Percentiles rank a stretch among this genome's conserved stretches.
Evolutionary conservation across 306 rosid species (phyloP).

Genomic region (Vicia sativa): DNA sequence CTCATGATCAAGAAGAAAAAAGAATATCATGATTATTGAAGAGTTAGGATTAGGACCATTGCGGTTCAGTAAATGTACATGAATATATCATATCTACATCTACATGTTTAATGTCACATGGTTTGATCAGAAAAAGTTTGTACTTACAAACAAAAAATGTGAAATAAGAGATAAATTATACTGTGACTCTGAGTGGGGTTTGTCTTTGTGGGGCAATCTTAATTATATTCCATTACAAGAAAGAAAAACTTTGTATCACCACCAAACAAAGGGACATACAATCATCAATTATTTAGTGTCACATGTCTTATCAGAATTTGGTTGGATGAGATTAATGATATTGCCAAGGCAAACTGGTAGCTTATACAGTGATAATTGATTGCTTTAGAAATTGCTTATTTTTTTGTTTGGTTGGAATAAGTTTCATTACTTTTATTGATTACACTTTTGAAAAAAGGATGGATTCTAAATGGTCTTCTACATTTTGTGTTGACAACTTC

Average conservation of each 20-base stretch:
- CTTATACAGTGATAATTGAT: background rate
- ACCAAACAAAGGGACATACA: conserved; percentile 20
- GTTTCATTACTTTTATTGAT: conserved; percentile 38
- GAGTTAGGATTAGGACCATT: conserved; percentile 10
- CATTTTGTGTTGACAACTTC: conserved; percentile 30
- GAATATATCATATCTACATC: conserved; percentile 4
- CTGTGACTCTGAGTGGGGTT: background rate
- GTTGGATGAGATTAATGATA: conserved; percentile 39
- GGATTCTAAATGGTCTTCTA: conserved; percentile 43
- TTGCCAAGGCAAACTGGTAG: background rate
- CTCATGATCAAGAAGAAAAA: background rate
- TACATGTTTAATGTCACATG: conserved; percentile 28
- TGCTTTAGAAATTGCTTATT: background rate
- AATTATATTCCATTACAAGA: conserved; percentile 33
- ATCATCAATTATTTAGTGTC: conserved; percentile 47
- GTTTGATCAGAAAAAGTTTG: conserved; percentile 6
- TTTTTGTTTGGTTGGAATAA: background rate
- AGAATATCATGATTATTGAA: conserved; percentile 26
- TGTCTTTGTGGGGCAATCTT: conserved; percentile 31
- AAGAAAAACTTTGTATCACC: conserved; percentile 25
- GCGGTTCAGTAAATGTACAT: background rate
- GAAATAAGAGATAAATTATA: conserved; percentile 5
- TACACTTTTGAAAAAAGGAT: conserved; percentile 39
- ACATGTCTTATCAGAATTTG: conserved; percentile 47
- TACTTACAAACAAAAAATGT: conserved; percentile 1